Conservation (phyloP, 306 rosid genomes). For the Corylus heterophylla region DNA sequence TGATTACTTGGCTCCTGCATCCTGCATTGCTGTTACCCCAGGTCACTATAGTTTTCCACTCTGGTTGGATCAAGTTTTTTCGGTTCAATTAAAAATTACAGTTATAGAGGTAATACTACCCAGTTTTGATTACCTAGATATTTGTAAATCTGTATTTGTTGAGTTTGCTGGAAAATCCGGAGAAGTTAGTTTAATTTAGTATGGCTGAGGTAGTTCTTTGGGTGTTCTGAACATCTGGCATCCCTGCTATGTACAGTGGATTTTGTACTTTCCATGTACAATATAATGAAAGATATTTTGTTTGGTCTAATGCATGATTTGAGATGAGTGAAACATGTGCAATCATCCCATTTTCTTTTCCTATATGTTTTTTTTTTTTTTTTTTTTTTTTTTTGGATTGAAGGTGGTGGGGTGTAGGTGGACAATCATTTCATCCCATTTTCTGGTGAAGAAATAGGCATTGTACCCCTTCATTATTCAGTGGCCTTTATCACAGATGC, state of each 20-base stretch:
- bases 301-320: background rate
- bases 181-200: conserved; percentile 18
- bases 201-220: conserved; percentile 25
- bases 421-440: background rate
- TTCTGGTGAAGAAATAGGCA: background rate
- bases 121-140: conserved; percentile 29
- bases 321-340: background rate
- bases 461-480: too few relatives aligned
- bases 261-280: conserved; percentile 34
- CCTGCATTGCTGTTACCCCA: background rate
- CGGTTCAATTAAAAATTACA: conserved; percentile 12
- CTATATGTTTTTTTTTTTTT: background rate
- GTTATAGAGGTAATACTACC: conserved; percentile 24
- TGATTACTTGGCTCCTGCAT: conserved; percentile 32
- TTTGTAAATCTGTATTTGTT: conserved; percentile 36
- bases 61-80: conserved; percentile 23
- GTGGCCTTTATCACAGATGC: too few relatives aligned
- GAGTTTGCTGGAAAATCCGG: conserved; percentile 16
- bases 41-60: conserved; percentile 23
- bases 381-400: background rate
- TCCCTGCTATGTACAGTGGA: conserved; percentile 49
- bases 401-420: background rate
- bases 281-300: background rate
- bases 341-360: background rate
- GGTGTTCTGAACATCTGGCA: conserved; percentile 29